Evolutionary conservation across 768 basidiomycete species (phyloP), one percentile per base, ranked within the genome.

Genomic region (Panaeolus papilionaceus): DNA sequence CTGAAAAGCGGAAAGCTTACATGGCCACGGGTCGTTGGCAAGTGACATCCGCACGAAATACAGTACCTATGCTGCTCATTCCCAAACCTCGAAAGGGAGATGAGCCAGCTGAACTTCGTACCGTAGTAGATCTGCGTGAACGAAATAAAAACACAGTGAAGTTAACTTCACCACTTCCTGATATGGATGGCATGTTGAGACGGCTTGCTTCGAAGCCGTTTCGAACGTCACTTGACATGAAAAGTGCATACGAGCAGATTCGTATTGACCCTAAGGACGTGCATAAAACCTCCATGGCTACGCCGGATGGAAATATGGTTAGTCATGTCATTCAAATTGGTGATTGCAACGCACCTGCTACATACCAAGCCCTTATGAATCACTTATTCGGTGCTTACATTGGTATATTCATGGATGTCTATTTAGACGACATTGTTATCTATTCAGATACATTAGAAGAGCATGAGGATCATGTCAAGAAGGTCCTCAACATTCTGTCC

Each of bases 301-400:
- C 78, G 1, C 79, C 79, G 20, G 78, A 82, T 72, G 83, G 84
- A 0, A 84, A 77, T 28, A 84, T 85, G 80, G 78, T 77, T 2
- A 82, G 81, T 45, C 66, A 73, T 0, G 82, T 85, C 0, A 69
- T 75, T 33, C 79, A 76, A 54, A 69, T 69, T 10, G 79, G 78
- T 0, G 77, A 80, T 63, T 78, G 74, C 38, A 79, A 79, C 61
- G 75, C 72, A 23, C 71, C 71, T 0, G 82, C 82, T 0, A 85
- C 83, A 0, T 85, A 79, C 71, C 84, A 85, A 64, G 68, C 78
- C 0, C 61, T 86, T 0, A 84, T 84, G 82, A 83, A 83, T 45
- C 77, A 84, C 45, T 71, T 85, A 0, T 80, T 79, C 51, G 51
- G 69, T 0, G 42, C 68, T 0, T 75, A 75, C 49, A 78, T 86